Evolutionary conservation across 768 basidiomycete species (phyloP).

Genomic region (Leccinum variicolor): DNA sequence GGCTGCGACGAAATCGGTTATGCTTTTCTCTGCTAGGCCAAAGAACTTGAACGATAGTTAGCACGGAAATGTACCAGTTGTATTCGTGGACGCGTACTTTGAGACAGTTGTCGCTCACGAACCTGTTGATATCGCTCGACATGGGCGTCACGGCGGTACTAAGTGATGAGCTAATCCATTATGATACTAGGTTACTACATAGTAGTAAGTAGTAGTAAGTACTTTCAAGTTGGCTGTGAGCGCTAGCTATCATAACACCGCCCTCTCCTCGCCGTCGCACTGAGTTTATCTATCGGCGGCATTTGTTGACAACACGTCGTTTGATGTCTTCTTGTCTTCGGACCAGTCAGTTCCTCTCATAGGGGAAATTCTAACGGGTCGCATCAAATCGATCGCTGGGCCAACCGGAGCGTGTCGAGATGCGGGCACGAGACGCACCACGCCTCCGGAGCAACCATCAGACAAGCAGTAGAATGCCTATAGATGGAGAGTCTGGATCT

Average conservation of each 20-base stretch:
- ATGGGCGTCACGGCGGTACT: constrained; percentile 33
- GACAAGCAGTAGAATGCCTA: neutral
- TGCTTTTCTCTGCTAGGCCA: constrained; percentile 78
- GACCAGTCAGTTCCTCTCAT: neutral
- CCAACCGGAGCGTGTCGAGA: neutral
- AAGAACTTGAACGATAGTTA: constrained; percentile 54
- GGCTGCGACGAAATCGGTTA: constrained; percentile 84
- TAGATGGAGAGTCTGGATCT: neutral
- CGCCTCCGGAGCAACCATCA: neutral
- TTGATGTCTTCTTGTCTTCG: neutral
- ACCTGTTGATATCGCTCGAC: constrained; percentile 64
- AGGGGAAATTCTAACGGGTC: neutral
- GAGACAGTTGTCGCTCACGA: constrained; percentile 76
- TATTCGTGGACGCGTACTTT: constrained; percentile 41
- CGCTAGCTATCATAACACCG: too few relatives aligned
- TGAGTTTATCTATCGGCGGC: too few relatives aligned
- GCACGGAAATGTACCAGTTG: neutral
- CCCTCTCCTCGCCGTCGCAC: too few relatives aligned
- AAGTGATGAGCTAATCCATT: neutral
- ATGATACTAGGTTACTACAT: neutral
- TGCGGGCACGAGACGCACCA: neutral
- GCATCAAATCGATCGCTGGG: neutral
- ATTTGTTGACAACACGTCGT: too few relatives aligned
- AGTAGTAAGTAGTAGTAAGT: too few relatives aligned
- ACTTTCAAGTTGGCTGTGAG: too few relatives aligned